Evolutionary conservation across 2,329 filamentous ascomycete genomes (phyloP).

Genomic region (Hymenoscyphus albidus): DNA sequence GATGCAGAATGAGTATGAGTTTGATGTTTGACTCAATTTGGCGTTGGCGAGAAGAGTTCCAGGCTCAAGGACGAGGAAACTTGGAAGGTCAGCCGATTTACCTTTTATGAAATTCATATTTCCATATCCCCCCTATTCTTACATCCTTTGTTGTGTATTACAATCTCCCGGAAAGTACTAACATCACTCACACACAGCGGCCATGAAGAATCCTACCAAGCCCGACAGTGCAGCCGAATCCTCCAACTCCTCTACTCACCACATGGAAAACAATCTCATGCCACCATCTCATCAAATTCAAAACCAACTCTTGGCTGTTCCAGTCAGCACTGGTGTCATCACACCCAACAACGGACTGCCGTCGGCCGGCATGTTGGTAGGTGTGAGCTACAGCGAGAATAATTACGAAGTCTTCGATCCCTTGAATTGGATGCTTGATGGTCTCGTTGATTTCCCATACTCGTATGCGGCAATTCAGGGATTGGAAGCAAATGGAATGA

Average conservation of each 20-base stretch:
- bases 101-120: slow-evolving; percentile 14
- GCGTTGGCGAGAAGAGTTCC: slow-evolving; percentile 79
- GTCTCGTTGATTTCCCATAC: slow-evolving; percentile 76
- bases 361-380: slow-evolving; percentile 25
- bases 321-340: slow-evolving; percentile 17
- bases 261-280: slow-evolving; percentile 57
- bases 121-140: background rate
- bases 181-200: slow-evolving; percentile 43
- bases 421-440: slow-evolving; percentile 89
- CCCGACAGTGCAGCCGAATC: slow-evolving; percentile 75
- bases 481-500: slow-evolving; percentile 38
- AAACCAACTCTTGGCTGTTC: slow-evolving; percentile 25
- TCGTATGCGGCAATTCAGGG: slow-evolving; percentile 54
- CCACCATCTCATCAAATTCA: slow-evolving; percentile 34
- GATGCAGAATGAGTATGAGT: slow-evolving; percentile 80
- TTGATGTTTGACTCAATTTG: slow-evolving; percentile 81
- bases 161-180: slow-evolving; percentile 8
- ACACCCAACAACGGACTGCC: slow-evolving; percentile 29
- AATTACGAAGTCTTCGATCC: slow-evolving; percentile 90
- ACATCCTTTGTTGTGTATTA: background rate
- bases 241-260: slow-evolving; percentile 63
- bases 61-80: slow-evolving; percentile 64
- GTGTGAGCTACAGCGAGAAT: slow-evolving; percentile 57
- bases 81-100: slow-evolving; percentile 61
- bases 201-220: slow-evolving; percentile 81